These are phyloP conservation scores for Kodamaea jinghongensis DNA, from an alignment of 805 yeast species.

Conservation along the genomic window DNA sequence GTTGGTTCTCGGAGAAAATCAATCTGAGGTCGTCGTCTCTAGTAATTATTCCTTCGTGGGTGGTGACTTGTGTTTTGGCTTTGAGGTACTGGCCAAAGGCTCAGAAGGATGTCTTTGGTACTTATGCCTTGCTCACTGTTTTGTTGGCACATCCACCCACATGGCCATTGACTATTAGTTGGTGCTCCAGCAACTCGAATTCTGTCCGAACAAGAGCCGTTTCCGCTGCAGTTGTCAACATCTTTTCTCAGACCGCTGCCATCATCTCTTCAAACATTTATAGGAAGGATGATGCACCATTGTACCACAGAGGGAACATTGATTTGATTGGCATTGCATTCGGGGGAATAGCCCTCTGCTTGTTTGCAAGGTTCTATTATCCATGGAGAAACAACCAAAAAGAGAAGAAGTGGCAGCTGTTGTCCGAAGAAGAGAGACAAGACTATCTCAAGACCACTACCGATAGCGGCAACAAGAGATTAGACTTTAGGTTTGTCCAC, in stretches of 20 bases:
- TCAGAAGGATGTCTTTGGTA: conserved; percentile 41
- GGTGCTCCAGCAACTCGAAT: conserved; percentile 63
- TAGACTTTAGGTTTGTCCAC: conserved; percentile 45
- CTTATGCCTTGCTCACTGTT: conserved; percentile 37
- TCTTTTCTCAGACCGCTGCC: conserved; percentile 58
- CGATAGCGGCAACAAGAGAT: conserved; percentile 57
- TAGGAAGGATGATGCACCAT: conserved; percentile 55
- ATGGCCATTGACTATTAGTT: conserved; percentile 55
- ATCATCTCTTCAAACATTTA: conserved; percentile 58
- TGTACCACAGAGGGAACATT: conserved; percentile 57
- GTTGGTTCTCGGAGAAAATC: conserved; percentile 22
- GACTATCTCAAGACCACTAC: conserved; percentile 44
- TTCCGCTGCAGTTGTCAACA: conserved; percentile 63
- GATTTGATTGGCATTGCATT: conserved; percentile 39
- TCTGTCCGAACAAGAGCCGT: conserved; percentile 62
- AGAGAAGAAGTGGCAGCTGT: conserved; percentile 47
- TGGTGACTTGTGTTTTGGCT: conserved; percentile 21
- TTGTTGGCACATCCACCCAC: conserved; percentile 47
- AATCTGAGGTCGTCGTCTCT: conserved; percentile 18
- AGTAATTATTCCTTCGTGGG: conserved; percentile 16
- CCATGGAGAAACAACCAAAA: conserved; percentile 43
- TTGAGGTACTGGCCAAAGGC: conserved; percentile 43
- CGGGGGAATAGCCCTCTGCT: conserved; percentile 29
- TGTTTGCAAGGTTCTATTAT: conserved; percentile 39
- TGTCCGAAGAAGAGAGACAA: conserved; percentile 50